A percentile compares a stretch with the other conserved stretches of the same genome.
phyloP scores from a whole-genome alignment of 345 rosid species.

The Moricandia arvensis region DNA sequence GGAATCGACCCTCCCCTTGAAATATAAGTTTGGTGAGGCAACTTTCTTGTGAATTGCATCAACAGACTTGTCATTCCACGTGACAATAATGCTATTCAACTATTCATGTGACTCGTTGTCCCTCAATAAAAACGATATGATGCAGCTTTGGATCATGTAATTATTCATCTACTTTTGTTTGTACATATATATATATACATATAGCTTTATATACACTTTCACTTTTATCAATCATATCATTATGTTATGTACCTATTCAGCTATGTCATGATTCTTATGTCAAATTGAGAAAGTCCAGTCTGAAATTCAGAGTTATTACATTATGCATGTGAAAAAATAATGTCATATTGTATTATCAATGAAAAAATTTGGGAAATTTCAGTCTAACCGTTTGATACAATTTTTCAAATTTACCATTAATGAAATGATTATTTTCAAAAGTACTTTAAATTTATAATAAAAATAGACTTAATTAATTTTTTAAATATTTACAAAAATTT shows the following conservation, averaged over 20 bases:
- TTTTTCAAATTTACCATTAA: no score
- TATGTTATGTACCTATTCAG: background rate
- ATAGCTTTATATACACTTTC: background rate
- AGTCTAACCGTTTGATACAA: no score
- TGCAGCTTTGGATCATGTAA: constrained; percentile 12
- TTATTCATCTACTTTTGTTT: constrained; percentile 15
- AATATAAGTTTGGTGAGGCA: no score
- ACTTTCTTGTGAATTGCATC: constrained; percentile 13
- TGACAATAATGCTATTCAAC: constrained; percentile 31
- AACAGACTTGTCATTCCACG: constrained; percentile 20
- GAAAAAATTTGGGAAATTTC: background rate
- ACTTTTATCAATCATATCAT: background rate
- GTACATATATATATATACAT: background rate
- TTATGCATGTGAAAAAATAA: background rate
- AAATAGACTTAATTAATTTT: no score
- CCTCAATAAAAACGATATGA: constrained; percentile 20
- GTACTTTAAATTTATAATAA: no score
- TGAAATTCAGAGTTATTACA: background rate
- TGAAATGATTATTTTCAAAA: no score
- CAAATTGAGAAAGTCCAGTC: background rate
- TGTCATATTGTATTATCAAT: background rate
- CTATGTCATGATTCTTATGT: background rate
- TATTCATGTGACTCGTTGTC: constrained; percentile 28
- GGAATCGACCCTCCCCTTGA: no score
- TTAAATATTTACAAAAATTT: no score